Evolutionary conservation across 2,329 filamentous ascomycete genomes (phyloP), one percentile per base, ranked within the genome.

Genomic region (Claviceps capensis): DNA sequence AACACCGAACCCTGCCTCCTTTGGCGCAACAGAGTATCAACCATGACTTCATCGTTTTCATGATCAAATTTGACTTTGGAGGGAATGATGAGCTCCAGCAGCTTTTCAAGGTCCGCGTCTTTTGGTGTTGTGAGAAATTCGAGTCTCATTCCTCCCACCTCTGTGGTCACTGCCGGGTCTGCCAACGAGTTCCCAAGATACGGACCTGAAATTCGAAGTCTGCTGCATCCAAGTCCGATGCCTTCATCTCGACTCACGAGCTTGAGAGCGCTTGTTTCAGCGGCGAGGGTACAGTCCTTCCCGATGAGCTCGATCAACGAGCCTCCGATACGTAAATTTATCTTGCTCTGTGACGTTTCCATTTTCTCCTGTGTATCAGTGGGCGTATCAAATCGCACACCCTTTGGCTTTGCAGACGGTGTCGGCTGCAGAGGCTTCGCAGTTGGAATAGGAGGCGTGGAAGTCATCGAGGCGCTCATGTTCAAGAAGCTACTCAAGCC

Each of bases 401-500:
- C 78, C 17, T 74, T 72, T 1, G 76, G 59, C 54, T 76, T 81
- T 37, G 63, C 64, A 2, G 67, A 52, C 49, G 68, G 71, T 47
- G 68, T 70, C 9, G 62, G 59, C 4, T 68, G 63, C 7, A 59
- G 60, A 44, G 67, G 67, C 37, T 69, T 65, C 1, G 64, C 65
- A 3, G 65, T 65, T 14, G 72, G 69, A 37, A 47, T 5, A 1
- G 82, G 79, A n/a, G 80, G 76, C 54, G 79, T 85, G 1, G 86
- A 89, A 11, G 84, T 81, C 56, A 95, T 85, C 0, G 91, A 95
- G 54, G 79, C 86, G 56, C 89, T 87, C 64, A 96, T 79, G 60
- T 93, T 94, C 44, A 98, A 72, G 50, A 98, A 85, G 57, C 89
- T 88, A 65, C 90, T 95, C 44, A 98, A 72, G 0, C 93, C 93